Conservation (phyloP, 345 rosid genomes). For the Raphanus sativus region DNA sequence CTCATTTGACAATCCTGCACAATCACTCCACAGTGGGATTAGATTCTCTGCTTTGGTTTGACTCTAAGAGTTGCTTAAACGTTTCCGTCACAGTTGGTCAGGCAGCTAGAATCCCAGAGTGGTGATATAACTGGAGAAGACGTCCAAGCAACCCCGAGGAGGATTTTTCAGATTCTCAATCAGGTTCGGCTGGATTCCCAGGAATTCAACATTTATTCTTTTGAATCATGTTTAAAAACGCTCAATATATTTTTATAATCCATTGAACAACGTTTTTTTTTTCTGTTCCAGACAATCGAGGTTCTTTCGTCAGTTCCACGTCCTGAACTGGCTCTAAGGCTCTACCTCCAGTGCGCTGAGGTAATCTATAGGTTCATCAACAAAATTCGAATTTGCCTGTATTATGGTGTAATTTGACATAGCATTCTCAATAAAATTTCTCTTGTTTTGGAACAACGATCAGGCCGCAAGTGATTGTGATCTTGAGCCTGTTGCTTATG, state of each 20-base stretch:
- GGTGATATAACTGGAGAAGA: conserved; percentile 71
- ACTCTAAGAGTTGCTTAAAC: conserved; percentile 10
- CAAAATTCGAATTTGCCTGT: not conserved
- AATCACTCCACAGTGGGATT: not conserved
- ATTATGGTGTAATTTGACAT: conserved; percentile 5
- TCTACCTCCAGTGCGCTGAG: conserved; percentile 90
- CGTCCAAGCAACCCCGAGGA: conserved; percentile 59
- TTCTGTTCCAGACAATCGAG: conserved; percentile 59
- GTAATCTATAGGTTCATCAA: conserved; percentile 39
- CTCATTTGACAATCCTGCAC: not conserved
- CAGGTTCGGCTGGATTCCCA: conserved; percentile 49
- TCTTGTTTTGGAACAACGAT: conserved; percentile 21
- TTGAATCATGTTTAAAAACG: not conserved
- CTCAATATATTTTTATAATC: not conserved
- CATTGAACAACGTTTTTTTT: conserved; percentile 1
- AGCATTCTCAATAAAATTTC: not conserved
- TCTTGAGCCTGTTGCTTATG: conserved; percentile 82
- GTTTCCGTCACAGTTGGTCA: conserved; percentile 60
- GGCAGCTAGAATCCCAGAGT: conserved; percentile 63
- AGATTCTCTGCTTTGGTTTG: conserved; percentile 2
- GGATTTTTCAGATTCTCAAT: conserved; percentile 68
- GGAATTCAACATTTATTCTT: not conserved
- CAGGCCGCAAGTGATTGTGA: conserved; percentile 90
- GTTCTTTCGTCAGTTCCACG: conserved; percentile 62
- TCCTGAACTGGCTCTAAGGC: conserved; percentile 79